Conservation (phyloP, 2,329 filamentous ascomycete species). For the Exophiala phaeomuriformis region DNA sequence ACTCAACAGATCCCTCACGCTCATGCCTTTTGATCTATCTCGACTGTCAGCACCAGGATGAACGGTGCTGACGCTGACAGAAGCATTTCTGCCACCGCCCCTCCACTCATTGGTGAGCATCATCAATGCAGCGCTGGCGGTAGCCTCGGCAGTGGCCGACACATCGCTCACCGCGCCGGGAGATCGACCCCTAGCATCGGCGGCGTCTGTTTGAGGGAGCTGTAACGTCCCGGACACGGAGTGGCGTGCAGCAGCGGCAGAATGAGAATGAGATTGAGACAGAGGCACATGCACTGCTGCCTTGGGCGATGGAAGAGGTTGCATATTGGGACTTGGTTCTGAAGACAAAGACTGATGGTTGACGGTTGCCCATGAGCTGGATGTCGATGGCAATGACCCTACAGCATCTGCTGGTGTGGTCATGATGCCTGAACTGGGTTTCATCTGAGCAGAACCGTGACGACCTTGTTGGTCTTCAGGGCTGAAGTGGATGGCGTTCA, state of each 20-base stretch:
- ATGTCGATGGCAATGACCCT: slow-evolving; percentile 6
- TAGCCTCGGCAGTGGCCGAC: slow-evolving; percentile 63
- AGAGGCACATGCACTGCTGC: slow-evolving; percentile 28
- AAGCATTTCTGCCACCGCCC: slow-evolving; percentile 26
- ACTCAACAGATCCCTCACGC: slow-evolving; percentile 50
- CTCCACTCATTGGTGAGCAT: slow-evolving; percentile 80
- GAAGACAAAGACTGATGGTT: slow-evolving; percentile 6
- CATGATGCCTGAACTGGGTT: slow-evolving; percentile 3
- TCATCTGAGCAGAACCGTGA: no score
- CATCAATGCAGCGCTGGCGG: slow-evolving; percentile 67
- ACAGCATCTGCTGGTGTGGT: slow-evolving; percentile 3
- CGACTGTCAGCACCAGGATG: neutral
- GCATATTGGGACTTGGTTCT: slow-evolving; percentile 19
- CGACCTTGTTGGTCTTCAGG: slow-evolving; percentile 20
- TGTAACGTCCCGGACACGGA: no score
- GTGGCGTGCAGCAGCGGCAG: neutral
- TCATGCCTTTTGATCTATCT: slow-evolving; percentile 44
- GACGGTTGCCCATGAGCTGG: slow-evolving; percentile 12
- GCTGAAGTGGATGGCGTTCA: slow-evolving; percentile 25
- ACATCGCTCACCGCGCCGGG: slow-evolving; percentile 35
- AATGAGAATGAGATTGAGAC: slow-evolving; percentile 10
- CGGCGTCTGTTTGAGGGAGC: no score
- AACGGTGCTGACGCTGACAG: slow-evolving; percentile 8
- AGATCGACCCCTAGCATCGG: neutral
- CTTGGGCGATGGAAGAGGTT: slow-evolving; percentile 26